phyloP scores from a whole-genome alignment of 306 rosid species.

The Prinsepia uniflora region DNA sequence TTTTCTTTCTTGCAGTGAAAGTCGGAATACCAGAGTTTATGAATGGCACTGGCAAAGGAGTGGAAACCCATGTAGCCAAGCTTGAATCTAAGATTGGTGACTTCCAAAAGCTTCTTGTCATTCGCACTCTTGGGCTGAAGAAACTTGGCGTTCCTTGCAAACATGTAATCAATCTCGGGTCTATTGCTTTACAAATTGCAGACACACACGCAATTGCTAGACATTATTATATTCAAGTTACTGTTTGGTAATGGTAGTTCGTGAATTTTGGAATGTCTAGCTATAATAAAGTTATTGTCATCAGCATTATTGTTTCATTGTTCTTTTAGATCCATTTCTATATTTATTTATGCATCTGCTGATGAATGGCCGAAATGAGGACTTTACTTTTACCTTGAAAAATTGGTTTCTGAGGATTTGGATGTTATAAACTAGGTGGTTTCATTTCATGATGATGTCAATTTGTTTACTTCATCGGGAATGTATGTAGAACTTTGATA shows the following conservation, averaged over 20 bases:
- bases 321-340: neutral
- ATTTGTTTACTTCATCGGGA: neutral
- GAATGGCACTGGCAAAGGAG: constrained; percentile 70
- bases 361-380: neutral
- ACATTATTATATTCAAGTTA: neutral
- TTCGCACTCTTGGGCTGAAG: constrained; percentile 78
- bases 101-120: constrained; percentile 67
- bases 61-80: constrained; percentile 70
- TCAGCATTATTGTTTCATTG: neutral
- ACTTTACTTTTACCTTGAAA: no score
- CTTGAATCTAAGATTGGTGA: constrained; percentile 77
- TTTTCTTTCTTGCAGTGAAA: constrained; percentile 43
- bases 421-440: neutral
- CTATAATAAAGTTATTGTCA: neutral
- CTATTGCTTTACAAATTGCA: neutral
- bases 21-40: constrained; percentile 86
- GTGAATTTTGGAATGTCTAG: neutral
- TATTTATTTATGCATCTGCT: neutral
- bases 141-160: constrained; percentile 82
- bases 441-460: neutral
- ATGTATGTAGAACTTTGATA: neutral
- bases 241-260: neutral
- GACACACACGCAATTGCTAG: neutral
- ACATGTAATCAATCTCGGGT: constrained; percentile 43
- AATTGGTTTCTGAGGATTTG: neutral